phyloP scores from a whole-genome alignment of 2,329 filamentous ascomycete genomes.

The Nemania serpens region DNA sequence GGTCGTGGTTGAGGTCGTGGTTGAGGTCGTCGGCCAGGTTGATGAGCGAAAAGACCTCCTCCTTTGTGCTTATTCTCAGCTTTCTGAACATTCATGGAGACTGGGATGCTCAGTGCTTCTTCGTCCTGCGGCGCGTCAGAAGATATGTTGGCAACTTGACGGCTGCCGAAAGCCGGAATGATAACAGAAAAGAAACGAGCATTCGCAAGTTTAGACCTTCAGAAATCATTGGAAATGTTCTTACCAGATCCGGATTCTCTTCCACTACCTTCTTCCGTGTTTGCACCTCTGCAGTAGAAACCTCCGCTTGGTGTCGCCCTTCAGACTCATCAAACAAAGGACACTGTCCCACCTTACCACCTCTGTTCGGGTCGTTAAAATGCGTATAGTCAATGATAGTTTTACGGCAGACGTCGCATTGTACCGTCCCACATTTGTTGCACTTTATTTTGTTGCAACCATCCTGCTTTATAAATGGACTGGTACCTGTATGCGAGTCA shows the following conservation, averaged over 20 bases:
- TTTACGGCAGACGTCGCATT: conserved; percentile 75
- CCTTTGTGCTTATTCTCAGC: conserved; percentile 43
- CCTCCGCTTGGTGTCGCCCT: conserved; percentile 65
- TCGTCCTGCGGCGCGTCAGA: conserved; percentile 43
- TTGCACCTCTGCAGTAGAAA: conserved; percentile 63
- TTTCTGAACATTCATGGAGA: conserved; percentile 58
- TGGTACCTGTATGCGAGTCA: conserved; percentile 53
- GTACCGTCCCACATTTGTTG: conserved; percentile 58
- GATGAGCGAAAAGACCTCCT: neutral
- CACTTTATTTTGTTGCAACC: conserved; percentile 89
- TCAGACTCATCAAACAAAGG: conserved; percentile 69
- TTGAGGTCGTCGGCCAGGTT: neutral
- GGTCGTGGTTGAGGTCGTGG: neutral
- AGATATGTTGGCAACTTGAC: neutral
- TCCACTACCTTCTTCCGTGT: conserved; percentile 59
- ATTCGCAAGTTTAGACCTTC: neutral
- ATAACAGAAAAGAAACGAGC: neutral
- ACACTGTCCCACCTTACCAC: conserved; percentile 61
- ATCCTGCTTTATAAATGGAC: conserved; percentile 76
- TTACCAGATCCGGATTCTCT: conserved; percentile 64
- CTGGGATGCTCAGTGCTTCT: conserved; percentile 61
- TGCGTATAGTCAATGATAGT: conserved; percentile 67
- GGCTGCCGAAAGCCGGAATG: neutral
- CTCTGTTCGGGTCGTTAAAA: conserved; percentile 61
- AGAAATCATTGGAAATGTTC: conserved; percentile 5